Evolutionary conservation across 2,329 filamentous ascomycete species (phyloP), one percentile per base, ranked within the genome.

Genomic region (Penicillium fuscoglaucum): DNA sequence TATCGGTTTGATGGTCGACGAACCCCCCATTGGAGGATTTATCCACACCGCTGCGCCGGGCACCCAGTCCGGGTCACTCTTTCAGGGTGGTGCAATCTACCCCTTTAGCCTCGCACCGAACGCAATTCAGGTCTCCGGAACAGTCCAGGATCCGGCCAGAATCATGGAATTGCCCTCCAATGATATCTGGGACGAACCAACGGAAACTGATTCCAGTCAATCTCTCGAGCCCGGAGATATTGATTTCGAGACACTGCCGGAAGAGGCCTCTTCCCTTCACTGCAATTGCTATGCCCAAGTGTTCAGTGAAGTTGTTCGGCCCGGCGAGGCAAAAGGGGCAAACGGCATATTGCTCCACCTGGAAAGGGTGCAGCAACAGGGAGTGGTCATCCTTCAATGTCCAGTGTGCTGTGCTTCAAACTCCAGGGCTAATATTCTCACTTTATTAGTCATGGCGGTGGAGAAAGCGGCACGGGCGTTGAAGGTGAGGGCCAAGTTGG

Each of bases 361-460:
- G 19, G 66, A 65, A n/a, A 58, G 66, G 8, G 46, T 74, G 13
- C 60, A 72, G 43, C 59, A 69, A 9, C 63, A 71, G 33, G 64
- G 67, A 6, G 67, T 73, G 24, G 65, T 62, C 2, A 69, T 73
- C 19, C 59, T 74, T 13, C 67, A 69, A 40, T 74, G 72, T 52
- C 56, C 50, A 26, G 39, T 65, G 12, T 73, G 71, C 52, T 67
- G 61, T 7, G 64, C 52, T 29, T 65, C 65, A 13, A 56, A 65
- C 15, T 61, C 61, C 4, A 61, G 66, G 44, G 58, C 63, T 6
- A 68, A 70, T 13, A 57, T 72, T 28, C 64, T 74, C 15, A 73
- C 71, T 60, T 50, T 72, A 6, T 61, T 72, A 5, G 61, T 72
- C 15, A 62, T 73, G 43, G 66, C 66, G 1, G 71, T 73, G 37